phyloP scores from a whole-genome alignment of 129 eudicot genomes.

The Flaveria robusta region DNA sequence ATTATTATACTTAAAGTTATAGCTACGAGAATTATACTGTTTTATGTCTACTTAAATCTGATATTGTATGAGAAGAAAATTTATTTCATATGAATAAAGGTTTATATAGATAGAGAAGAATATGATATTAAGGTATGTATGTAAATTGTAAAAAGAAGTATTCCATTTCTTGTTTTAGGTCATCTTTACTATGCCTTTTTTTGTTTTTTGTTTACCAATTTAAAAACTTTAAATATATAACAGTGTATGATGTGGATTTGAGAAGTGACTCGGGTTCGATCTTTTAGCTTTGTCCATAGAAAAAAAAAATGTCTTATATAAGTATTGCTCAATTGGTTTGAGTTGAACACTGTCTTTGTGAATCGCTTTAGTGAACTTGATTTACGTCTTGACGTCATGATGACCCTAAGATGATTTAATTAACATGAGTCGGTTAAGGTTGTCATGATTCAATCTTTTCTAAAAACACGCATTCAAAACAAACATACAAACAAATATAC shows the following conservation, averaged over 20 bases:
- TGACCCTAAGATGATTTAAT: too few species aligned
- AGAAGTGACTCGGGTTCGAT: background rate
- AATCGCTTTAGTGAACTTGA: too few species aligned
- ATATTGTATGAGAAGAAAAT: too few species aligned
- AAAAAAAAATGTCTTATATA: too few species aligned
- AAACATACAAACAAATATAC: constrained; percentile 12
- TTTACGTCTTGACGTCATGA: too few species aligned
- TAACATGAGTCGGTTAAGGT: background rate
- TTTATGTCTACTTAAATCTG: background rate
- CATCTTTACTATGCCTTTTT: background rate
- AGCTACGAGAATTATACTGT: background rate
- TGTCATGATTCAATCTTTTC: background rate
- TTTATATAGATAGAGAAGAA: background rate
- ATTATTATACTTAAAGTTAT: too few species aligned
- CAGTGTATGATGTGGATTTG: too few species aligned
- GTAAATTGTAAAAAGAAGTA: background rate
- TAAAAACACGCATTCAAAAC: constrained; percentile 5
- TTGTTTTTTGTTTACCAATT: constrained; percentile 18
- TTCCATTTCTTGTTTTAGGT: background rate
- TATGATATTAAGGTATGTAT: background rate
- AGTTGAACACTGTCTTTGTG: too few species aligned
- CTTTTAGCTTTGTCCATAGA: too few species aligned
- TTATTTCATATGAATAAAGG: too few species aligned
- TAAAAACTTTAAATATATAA: constrained; percentile 2
- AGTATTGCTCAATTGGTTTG: too few species aligned